Base-by-base conservation (phyloP, 108 stramenopile species). In the Stephanodiscus triporus region DNA sequence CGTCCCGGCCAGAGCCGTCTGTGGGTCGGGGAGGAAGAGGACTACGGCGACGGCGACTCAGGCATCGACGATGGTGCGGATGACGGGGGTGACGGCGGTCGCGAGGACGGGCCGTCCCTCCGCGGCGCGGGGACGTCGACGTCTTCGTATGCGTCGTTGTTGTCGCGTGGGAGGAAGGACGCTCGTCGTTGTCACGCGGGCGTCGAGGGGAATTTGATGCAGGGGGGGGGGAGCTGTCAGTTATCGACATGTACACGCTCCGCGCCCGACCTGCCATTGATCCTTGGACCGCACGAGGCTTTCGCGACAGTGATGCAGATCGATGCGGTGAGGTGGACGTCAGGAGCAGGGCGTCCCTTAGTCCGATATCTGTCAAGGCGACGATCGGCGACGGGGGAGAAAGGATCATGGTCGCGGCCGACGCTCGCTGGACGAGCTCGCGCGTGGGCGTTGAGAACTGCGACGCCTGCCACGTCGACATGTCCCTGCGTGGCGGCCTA, bases 1-100 rank as follows among this genome's bases (percentile, higher is more conserved):
- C 93, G 92, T 83, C 89, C 93, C 6, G 89, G 89, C 36, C 90
- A 90, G 76, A 90, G 91, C 26, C 68, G 86, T 42, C 40, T 71
- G 48, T 74, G 76, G 67, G 58, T 56, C 24, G 54, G 54, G 9
- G n/a, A n/a, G n/a, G n/a, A n/a, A n/a, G n/a, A n/a, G n/a, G 38
- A 36, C 45, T 5, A 22, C 29, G 22, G 29, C 43, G 40, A 71
- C 13, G 38, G 17, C 27, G 47, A 26, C 4, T n/a, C n/a, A n/a
- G 55, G 32, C 27, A 48, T 36, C 19, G 32, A 20, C 23, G 4
- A 4, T 13, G 13, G 36, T 0, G 51, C n/a, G n/a, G n/a, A n/a
- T n/a, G n/a, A n/a, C n/a, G n/a, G n/a, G n/a, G n/a, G n/a, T n/a
- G n/a, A n/a, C n/a, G 43, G 53, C 23, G 53, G 48, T 58, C 14